These are phyloP conservation scores for Aquilaria agallochum DNA, from an alignment of 441 rosid species.

Conservation along the genomic window DNA sequence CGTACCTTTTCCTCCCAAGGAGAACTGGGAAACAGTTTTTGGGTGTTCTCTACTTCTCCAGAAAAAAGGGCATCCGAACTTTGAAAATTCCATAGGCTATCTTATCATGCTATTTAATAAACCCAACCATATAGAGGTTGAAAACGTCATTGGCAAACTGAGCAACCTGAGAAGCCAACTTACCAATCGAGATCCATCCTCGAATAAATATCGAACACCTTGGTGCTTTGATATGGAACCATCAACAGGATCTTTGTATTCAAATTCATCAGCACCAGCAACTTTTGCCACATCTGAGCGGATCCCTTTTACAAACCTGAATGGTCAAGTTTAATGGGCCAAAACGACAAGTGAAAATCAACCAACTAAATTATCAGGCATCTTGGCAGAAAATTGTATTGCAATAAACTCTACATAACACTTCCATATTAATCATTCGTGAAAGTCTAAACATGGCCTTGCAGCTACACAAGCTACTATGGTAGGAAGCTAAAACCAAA, in stretches of 20 bases:
- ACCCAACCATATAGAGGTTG: no score
- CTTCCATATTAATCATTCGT: neutral
- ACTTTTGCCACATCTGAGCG: slow-evolving; percentile 69
- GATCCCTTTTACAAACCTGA: slow-evolving; percentile 67
- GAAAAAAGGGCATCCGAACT: no score
- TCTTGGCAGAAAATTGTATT: neutral
- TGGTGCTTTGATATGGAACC: slow-evolving; percentile 92
- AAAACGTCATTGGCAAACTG: neutral
- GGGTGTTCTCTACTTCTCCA: no score
- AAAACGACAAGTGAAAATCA: neutral
- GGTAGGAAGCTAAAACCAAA: no score
- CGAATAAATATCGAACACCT: slow-evolving; percentile 90
- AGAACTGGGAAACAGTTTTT: no score
- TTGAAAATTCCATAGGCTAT: no score
- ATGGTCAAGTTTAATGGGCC: slow-evolving; percentile 6
- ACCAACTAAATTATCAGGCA: neutral
- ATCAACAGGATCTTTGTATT: slow-evolving; percentile 97
- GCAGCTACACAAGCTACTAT: no score
- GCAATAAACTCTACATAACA: neutral
- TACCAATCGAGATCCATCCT: slow-evolving; percentile 94
- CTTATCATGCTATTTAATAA: no score
- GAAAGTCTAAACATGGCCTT: neutral
- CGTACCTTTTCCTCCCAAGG: no score
- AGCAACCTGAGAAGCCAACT: slow-evolving; percentile 20
- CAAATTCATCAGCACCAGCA: slow-evolving; percentile 82